Evolutionary conservation across 495 filamentous ascomycete species (phyloP), one percentile per base, ranked within the genome.

Genomic region (Lepraria neglecta): DNA sequence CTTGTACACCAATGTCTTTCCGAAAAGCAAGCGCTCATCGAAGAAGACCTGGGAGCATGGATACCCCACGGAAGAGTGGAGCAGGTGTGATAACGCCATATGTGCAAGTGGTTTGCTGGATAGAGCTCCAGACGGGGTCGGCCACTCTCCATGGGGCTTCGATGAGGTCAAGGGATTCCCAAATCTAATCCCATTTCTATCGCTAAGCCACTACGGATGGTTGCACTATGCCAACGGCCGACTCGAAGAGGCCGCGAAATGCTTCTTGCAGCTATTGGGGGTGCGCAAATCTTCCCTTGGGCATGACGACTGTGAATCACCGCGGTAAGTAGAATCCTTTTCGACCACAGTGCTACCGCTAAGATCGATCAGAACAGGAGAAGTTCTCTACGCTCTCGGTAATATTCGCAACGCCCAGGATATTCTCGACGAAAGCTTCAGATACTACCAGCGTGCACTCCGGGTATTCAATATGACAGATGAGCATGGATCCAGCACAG

Each of bases 331-430:
- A 27, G 7, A 59, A 1, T 2, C 21, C 3, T 12, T 4, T 30
- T 4, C 4, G 24, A 17, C 33, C 0, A 17, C 7, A 9, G 10
- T n/a, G 14, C 9, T 31, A 15, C 9, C 15, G 33, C 57, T 59
- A 30, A 59, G 35, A 10, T 4, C 12, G 21, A 42, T 10, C 19
- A 59, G 57, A 6, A 59, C 0, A 28, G 57, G 45, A 28, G 57
- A 59, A 21, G 28, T 51, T 17, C 43, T 27, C 21, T 59, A 59
- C 28, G 45, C 45, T 12, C 57, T 59, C 27, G 57, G 57, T 2
- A 40, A 48, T 11, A 31, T 59, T 11, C 33, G 21, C 9, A 42
- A 28, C 12, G 57, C 45, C 10, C 35, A 59, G 30, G 6, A 21
- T 0, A 14, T 7, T 3, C 0, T 27, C 21, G 9, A 31, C 11